Conservation (phyloP, 139 green algal genomes). For the Volvox africanus region DNA sequence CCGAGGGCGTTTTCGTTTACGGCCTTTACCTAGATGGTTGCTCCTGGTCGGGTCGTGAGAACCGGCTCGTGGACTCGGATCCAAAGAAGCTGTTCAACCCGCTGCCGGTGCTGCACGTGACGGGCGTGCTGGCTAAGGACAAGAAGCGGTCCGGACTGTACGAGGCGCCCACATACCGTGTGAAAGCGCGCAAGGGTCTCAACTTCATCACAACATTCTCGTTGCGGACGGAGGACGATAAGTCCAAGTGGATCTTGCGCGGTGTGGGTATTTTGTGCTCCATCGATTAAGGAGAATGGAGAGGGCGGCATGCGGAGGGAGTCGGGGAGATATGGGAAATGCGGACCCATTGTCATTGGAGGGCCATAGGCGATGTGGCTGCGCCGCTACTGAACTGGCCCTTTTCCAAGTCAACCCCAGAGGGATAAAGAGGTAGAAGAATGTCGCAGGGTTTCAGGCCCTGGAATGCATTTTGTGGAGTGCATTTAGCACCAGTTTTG, state of each 20-base stretch:
- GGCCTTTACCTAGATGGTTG: slow-evolving; percentile 95
- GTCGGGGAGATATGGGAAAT: too few relatives aligned
- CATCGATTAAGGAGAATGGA: slow-evolving; percentile 77
- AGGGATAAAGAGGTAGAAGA: too few relatives aligned
- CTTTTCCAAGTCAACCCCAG: too few relatives aligned
- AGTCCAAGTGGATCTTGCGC: slow-evolving; percentile 90
- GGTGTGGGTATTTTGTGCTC: slow-evolving; percentile 88
- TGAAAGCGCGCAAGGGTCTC: slow-evolving; percentile 85
- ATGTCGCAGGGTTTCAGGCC: too few relatives aligned
- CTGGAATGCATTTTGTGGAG: too few relatives aligned
- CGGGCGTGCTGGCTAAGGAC: slow-evolving; percentile 86
- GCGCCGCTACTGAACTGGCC: too few relatives aligned
- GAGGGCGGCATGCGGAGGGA: too few relatives aligned
- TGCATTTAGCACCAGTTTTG: too few relatives aligned
- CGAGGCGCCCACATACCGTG: slow-evolving; percentile 87
- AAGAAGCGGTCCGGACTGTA: slow-evolving; percentile 81
- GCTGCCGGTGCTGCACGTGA: slow-evolving; percentile 92
- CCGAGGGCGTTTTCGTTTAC: slow-evolving; percentile 94
- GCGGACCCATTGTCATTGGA: too few relatives aligned
- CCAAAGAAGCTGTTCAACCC: slow-evolving; percentile 93
- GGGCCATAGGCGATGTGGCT: too few relatives aligned
- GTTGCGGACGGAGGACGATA: slow-evolving; percentile 86
- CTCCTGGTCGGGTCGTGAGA: slow-evolving; percentile 88
- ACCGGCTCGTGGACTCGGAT: slow-evolving; percentile 89
- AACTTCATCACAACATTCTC: slow-evolving; percentile 93